Percentiles rank a stretch among this genome's conserved stretches.
Evolutionary conservation across 202 grass and related monocot species (phyloP).

Genomic region (Schoenoplectus triqueter): DNA sequence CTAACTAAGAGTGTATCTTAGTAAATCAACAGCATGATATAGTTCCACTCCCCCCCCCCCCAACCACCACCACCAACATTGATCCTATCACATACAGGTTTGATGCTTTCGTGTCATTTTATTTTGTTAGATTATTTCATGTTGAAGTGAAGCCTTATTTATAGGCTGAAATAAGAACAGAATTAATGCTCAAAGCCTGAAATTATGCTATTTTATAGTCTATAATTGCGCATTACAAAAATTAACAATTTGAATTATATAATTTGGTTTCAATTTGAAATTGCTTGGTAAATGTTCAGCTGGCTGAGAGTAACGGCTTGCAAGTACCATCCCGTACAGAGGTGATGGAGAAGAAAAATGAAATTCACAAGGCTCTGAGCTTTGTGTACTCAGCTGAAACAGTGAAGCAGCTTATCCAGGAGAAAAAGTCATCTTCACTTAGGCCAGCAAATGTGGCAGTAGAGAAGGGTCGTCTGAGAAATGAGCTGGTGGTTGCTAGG

Average conservation of each 20-base stretch:
- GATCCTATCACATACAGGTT: too few species aligned
- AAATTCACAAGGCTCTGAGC: conserved; percentile 56
- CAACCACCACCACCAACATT: too few species aligned
- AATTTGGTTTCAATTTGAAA: not conserved
- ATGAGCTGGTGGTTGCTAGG: conserved; percentile 65
- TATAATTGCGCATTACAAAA: not conserved
- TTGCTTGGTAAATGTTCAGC: conserved; percentile 37
- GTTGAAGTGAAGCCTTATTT: not conserved
- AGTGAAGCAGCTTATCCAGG: conserved; percentile 59
- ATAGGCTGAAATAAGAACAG: not conserved
- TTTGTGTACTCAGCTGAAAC: conserved; percentile 74
- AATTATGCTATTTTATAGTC: not conserved
- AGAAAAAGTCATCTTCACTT: conserved; percentile 67
- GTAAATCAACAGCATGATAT: too few species aligned
- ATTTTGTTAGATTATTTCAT: not conserved
- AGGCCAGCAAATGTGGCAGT: conserved; percentile 80
- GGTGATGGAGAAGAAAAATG: conserved; percentile 79
- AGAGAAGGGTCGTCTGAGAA: conserved; percentile 81
- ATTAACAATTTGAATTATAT: not conserved
- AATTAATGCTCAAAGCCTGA: not conserved
- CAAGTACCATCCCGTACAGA: conserved; percentile 69
- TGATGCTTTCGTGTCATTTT: too few species aligned
- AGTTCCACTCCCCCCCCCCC: too few species aligned
- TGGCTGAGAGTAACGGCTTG: conserved; percentile 48
- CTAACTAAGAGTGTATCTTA: too few species aligned